These are phyloP conservation scores for Rhynchosporium agropyri DNA, from an alignment of 2,329 filamentous ascomycete genomes.

Conservation along the genomic window DNA sequence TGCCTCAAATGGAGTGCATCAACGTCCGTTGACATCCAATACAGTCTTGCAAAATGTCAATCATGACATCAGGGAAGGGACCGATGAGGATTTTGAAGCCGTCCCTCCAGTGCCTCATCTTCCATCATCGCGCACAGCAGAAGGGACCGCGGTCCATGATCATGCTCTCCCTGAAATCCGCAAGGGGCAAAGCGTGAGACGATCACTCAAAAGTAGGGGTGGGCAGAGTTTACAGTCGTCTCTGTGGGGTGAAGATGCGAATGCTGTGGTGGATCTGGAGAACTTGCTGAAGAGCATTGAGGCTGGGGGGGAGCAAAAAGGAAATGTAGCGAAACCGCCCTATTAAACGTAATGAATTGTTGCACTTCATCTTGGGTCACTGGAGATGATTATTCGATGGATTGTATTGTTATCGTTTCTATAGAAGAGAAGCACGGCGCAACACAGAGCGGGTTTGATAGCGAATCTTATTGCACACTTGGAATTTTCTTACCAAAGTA, in stretches of 20 bases:
- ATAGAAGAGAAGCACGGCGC: slow-evolving; percentile 22
- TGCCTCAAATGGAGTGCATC: slow-evolving; percentile 29
- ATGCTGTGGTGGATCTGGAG: slow-evolving; percentile 35
- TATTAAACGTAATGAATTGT: slow-evolving; percentile 36
- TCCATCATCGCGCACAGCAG: slow-evolving; percentile 34
- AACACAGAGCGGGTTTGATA: slow-evolving; percentile 11
- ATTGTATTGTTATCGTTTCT: slow-evolving; percentile 25
- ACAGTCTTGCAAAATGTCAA: slow-evolving; percentile 26
- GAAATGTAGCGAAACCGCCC: slow-evolving; percentile 38
- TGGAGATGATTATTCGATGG: slow-evolving; percentile 19
- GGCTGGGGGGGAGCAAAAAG: slow-evolving; percentile 29
- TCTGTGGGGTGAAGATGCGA: slow-evolving; percentile 34
- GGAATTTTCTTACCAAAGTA: background rate
- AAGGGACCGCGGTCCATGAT: slow-evolving; percentile 33
- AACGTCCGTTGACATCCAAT: slow-evolving; percentile 35
- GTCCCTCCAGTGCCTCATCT: slow-evolving; percentile 41
- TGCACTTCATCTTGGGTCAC: slow-evolving; percentile 18
- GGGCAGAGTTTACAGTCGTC: slow-evolving; percentile 28
- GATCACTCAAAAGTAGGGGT: slow-evolving; percentile 29
- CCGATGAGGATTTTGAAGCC: slow-evolving; percentile 32
- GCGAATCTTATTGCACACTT: slow-evolving; percentile 9
- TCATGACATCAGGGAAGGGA: slow-evolving; percentile 24
- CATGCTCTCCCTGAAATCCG: slow-evolving; percentile 30
- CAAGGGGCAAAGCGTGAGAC: slow-evolving; percentile 33
- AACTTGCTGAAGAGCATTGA: slow-evolving; percentile 41